Conservation (phyloP, 2,329 filamentous ascomycete genomes). For the Verticillium zaregamsianum region DNA sequence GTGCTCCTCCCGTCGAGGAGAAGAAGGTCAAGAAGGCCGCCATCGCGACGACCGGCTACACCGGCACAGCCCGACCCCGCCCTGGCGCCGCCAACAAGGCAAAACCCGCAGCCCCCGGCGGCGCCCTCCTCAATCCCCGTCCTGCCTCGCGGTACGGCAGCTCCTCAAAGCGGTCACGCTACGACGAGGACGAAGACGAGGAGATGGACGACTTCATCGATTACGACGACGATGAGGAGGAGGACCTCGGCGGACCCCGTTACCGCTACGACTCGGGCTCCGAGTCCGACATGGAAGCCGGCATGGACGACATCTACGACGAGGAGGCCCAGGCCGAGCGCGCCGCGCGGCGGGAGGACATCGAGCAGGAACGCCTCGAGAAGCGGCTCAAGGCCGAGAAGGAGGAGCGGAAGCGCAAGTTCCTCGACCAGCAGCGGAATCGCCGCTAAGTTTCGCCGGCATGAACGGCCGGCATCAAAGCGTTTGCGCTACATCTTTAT, state of each 20-base stretch:
- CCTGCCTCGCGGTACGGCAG: conserved; percentile 16
- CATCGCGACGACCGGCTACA: conserved; percentile 59
- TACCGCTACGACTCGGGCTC: conserved; percentile 59
- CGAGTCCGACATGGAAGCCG: conserved; percentile 77
- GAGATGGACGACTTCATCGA: conserved; percentile 60
- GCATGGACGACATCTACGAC: conserved; percentile 66
- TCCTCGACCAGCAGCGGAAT: conserved; percentile 20
- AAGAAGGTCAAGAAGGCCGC: conserved; percentile 61
- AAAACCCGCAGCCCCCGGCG: conserved; percentile 30
- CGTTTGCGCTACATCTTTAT: not conserved
- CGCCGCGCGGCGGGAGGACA: conserved; percentile 64
- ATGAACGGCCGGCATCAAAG: not conserved
- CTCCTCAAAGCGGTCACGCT: conserved; percentile 29
- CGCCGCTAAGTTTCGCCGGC: not conserved
- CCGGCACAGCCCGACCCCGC: conserved; percentile 59
- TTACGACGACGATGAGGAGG: conserved; percentile 54
- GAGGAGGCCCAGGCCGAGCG: conserved; percentile 63
- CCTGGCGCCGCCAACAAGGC: conserved; percentile 30
- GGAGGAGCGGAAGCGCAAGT: conserved; percentile 45
- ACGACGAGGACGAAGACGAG: conserved; percentile 59
- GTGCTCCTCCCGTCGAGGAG: conserved; percentile 24
- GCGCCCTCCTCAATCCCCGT: conserved; percentile 31
- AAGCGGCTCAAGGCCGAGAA: conserved; percentile 58
- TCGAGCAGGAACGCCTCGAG: conserved; percentile 59
- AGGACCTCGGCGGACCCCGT: conserved; percentile 27